Conservation (phyloP, 2,329 filamentous ascomycete genomes). For the Thielaviopsis euricoi region DNA sequence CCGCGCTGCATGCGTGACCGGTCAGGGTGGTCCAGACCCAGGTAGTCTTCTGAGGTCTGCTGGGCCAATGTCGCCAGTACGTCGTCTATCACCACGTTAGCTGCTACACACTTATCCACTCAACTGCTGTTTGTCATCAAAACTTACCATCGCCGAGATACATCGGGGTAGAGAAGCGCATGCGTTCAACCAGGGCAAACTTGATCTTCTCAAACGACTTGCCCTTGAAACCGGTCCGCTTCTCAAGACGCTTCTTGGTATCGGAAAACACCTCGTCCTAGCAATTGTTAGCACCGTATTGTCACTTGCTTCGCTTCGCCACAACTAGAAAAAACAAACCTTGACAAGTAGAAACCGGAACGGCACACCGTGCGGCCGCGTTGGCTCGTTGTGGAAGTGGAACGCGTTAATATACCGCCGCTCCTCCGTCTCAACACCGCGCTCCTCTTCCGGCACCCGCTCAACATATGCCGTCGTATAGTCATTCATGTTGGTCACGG, state of each 20-base stretch:
- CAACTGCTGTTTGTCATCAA: constrained; percentile 9
- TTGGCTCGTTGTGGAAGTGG: constrained; percentile 84
- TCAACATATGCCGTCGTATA: constrained; percentile 73
- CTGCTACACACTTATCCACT: neutral
- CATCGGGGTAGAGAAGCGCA: constrained; percentile 57
- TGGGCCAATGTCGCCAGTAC: constrained; percentile 34
- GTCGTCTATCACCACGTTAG: constrained; percentile 30
- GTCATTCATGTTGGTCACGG: constrained; percentile 71
- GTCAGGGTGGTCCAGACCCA: constrained; percentile 51
- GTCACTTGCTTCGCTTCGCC: neutral
- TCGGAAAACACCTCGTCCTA: constrained; percentile 76
- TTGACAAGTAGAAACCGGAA: constrained; percentile 80
- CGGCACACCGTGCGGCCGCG: constrained; percentile 69
- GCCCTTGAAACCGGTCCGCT: constrained; percentile 85
- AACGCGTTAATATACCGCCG: constrained; percentile 58
- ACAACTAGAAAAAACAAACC: constrained; percentile 30
- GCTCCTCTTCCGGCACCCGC: constrained; percentile 57
- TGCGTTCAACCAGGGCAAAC: constrained; percentile 65
- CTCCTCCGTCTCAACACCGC: constrained; percentile 31
- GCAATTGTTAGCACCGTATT: no score
- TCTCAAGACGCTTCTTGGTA: constrained; percentile 86
- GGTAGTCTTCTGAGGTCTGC: constrained; percentile 38
- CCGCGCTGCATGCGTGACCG: constrained; percentile 41
- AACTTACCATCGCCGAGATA: constrained; percentile 75
- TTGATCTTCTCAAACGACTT: constrained; percentile 99